Base-by-base conservation (phyloP, 768 basidiomycete genomes). In the Rhodotorula graminis region DNA sequence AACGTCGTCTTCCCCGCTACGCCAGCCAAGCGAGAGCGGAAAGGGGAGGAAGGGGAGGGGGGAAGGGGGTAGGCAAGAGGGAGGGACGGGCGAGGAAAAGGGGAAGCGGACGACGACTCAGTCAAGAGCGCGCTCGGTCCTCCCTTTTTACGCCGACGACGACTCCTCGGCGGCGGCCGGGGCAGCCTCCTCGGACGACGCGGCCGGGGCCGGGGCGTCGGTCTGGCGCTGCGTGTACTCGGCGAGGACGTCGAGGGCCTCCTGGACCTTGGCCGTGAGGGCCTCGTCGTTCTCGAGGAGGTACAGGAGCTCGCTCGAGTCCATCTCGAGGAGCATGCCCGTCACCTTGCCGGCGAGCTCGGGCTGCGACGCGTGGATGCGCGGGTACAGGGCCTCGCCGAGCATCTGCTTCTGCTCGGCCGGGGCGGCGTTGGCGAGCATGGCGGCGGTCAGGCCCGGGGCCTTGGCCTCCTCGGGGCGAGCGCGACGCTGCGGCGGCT, bases 371-470 rank as follows among this genome's bases (percentile, higher is more conserved):
- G 89, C 92, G 80, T 60, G 76, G 67, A 78, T 80, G 72, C 77
- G 76, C 71, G 77, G 79, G 76, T 80, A 80, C 58, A 77, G 59
- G 50, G 80, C 87, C 83, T 99, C 96, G 77, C 96, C 96, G 61
- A 99, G 85, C 90, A 97, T 93, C 82, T 99, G 96, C 85, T 99
- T 99, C 87, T 97, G 93, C 82, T 98, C 95, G 81, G 85, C 84
- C 49, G 88, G 87, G 61, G 85, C 82, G 33, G 87, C 87, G 72
- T 79, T 84, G 56, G 86, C 86, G 72, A 90, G 84, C 18, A 85
- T 79, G 79, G 88, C 85, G 31, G 91, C 83, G 61, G 86, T 87
- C 70, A 91, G 85, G 70, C 83, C 82, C 33, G 70, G 68, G 29
- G 67, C 59, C 61, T 63, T 64, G 15, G 31, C 55, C 72, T 78